These are phyloP conservation scores for Xylaria sp. DNA, from an alignment of 2,329 filamentous ascomycete species.

Conservation along the genomic window DNA sequence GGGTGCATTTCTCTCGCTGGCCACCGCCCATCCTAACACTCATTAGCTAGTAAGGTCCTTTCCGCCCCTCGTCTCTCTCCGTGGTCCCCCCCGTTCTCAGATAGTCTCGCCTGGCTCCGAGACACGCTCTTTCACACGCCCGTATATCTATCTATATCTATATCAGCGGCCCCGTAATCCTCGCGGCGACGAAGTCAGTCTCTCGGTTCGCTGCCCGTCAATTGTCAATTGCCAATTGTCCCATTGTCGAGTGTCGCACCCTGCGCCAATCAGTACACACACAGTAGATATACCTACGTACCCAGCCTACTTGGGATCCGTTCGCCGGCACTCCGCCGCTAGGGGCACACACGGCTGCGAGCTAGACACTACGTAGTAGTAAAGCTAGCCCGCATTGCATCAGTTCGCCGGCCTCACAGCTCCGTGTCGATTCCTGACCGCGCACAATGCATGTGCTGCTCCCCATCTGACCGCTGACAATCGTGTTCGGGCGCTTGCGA, in stretches of 20 bases:
- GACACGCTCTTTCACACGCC: constrained; percentile 25
- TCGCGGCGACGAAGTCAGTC: constrained; percentile 19
- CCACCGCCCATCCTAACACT: constrained; percentile 6
- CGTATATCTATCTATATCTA: no score
- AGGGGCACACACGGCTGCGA: constrained; percentile 42
- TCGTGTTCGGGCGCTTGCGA: constrained; percentile 39
- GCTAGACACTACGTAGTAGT: constrained; percentile 28
- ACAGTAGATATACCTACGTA: no score
- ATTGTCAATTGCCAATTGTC: constrained; percentile 25
- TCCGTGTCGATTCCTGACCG: constrained; percentile 26
- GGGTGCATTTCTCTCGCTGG: not conserved
- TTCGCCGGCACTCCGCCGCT: constrained; percentile 40
- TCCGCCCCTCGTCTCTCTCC: constrained; percentile 22
- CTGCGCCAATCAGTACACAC: constrained; percentile 40
- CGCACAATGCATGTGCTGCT: constrained; percentile 35
- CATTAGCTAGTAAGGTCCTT: constrained; percentile 21
- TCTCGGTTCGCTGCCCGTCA: constrained; percentile 13
- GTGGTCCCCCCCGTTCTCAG: constrained; percentile 30
- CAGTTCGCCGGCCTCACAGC: constrained; percentile 19
- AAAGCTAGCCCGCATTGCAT: constrained; percentile 20
- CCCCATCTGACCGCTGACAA: constrained; percentile 33
- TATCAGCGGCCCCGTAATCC: constrained; percentile 18
- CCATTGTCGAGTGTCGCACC: no score
- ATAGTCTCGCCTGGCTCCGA: constrained; percentile 41
- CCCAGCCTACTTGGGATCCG: constrained; percentile 42